phyloP scores from a whole-genome alignment of 495 filamentous ascomycete genomes.

The Parathielavia hyrcaniae region DNA sequence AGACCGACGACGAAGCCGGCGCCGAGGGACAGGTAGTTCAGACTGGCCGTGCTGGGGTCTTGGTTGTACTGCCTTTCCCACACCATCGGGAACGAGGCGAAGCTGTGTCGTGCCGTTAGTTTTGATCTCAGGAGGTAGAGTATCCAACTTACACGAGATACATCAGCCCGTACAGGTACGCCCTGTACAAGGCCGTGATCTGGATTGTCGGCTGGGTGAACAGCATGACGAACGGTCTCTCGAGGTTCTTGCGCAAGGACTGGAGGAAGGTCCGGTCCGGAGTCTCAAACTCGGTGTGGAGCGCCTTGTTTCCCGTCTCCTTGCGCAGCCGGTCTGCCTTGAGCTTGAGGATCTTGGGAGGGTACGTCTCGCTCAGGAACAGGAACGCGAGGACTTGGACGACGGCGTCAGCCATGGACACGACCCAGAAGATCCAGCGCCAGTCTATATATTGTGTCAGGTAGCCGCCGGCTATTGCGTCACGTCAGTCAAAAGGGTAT shows the following conservation, averaged over 20 bases:
- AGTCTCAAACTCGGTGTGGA: slow-evolving; percentile 40
- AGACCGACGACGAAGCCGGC: too few relatives aligned
- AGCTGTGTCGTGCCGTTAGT: too few relatives aligned
- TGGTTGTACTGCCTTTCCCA: too few relatives aligned
- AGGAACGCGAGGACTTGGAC: slow-evolving; percentile 30
- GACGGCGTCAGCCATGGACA: slow-evolving; percentile 35
- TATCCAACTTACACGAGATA: slow-evolving; percentile 67
- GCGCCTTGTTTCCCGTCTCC: slow-evolving; percentile 15
- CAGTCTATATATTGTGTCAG: slow-evolving; percentile 34
- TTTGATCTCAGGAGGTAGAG: slow-evolving; percentile 69
- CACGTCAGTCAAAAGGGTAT: too few relatives aligned
- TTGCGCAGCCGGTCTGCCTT: slow-evolving; percentile 23
- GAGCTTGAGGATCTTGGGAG: slow-evolving; percentile 52
- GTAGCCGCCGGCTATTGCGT: slow-evolving; percentile 46
- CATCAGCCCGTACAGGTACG: too few relatives aligned
- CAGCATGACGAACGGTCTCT: too few relatives aligned
- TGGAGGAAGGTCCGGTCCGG: slow-evolving; percentile 51
- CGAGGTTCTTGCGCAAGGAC: slow-evolving; percentile 47
- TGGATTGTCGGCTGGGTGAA: slow-evolving; percentile 55
- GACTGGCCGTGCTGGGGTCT: too few relatives aligned
- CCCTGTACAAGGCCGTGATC: slow-evolving; percentile 58
- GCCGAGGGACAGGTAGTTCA: too few relatives aligned
- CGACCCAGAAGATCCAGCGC: slow-evolving; percentile 54
- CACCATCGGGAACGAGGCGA: too few relatives aligned
- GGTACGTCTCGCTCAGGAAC: slow-evolving; percentile 56